phyloP scores from a whole-genome alignment of 108 stramenopile genomes.

The Cyclotella atomus region DNA sequence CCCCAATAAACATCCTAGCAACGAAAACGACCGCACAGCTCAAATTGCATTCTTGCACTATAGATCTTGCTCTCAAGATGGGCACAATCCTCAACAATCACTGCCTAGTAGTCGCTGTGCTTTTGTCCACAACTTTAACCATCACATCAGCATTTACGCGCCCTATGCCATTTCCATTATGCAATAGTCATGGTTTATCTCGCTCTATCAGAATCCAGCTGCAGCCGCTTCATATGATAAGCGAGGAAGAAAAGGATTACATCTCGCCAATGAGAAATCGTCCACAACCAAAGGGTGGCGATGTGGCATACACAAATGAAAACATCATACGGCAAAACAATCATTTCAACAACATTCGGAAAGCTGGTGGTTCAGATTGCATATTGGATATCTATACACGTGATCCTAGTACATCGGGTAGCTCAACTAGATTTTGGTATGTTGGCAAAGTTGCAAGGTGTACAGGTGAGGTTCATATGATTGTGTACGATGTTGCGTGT shows the following conservation, averaged over 20 bases:
- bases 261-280: conserved; percentile 47
- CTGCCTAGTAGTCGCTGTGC: no score
- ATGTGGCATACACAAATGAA: conserved; percentile 45
- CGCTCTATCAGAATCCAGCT: not conserved
- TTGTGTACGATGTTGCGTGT: no score
- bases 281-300: conserved; percentile 50
- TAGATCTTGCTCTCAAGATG: no score
- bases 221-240: not conserved
- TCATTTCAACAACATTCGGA: conserved; percentile 37
- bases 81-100: no score
- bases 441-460: conserved; percentile 56
- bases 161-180: no score
- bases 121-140: no score
- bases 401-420: conserved; percentile 35
- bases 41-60: no score
- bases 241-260: conserved; percentile 42
- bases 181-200: no score
- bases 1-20: no score
- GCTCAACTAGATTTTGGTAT: conserved; percentile 43
- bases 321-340: conserved; percentile 44
- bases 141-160: no score
- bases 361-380: conserved; percentile 46
- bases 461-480: conserved; percentile 27
- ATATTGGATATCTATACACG: conserved; percentile 47
- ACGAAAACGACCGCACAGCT: no score